These are phyloP conservation scores for Cladosporium sp. DNA, from an alignment of 2,329 filamentous ascomycete species.

Conservation along the genomic window DNA sequence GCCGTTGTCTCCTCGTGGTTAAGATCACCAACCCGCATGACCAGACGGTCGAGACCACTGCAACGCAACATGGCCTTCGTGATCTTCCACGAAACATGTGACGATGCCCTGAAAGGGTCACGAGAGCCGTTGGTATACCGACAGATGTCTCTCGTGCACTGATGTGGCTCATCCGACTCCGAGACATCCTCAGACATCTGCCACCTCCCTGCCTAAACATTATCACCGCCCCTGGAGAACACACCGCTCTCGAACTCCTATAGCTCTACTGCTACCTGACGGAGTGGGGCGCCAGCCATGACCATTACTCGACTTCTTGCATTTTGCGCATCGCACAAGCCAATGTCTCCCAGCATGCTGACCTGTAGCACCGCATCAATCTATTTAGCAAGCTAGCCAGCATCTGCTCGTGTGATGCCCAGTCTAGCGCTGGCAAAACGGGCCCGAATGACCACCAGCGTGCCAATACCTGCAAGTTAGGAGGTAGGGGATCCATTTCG, in stretches of 20 bases:
- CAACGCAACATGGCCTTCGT: neutral
- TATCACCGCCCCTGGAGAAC: neutral
- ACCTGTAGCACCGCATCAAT: constrained; percentile 1
- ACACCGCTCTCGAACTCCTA: neutral
- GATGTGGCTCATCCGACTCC: neutral
- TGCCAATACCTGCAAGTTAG: neutral
- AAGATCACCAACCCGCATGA: constrained; percentile 2
- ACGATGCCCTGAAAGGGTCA: neutral
- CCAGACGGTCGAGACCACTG: neutral
- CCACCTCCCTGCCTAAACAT: neutral
- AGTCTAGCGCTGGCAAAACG: neutral
- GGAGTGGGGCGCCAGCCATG: neutral
- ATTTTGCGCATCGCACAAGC: neutral
- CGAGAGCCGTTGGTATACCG: neutral
- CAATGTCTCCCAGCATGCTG: constrained; percentile 11
- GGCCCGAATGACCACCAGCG: neutral
- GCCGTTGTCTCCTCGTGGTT: neutral
- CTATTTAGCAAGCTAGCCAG: constrained; percentile 1
- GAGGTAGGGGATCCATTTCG: neutral
- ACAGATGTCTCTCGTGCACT: neutral
- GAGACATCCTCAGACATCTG: constrained; percentile 7
- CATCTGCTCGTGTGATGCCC: neutral
- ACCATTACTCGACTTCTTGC: neutral
- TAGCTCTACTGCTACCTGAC: neutral
- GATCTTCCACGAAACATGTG: neutral